These are phyloP conservation scores for Trametes pubescens DNA, from an alignment of 1,284 basidiomycete species.

Conservation along the genomic window DNA sequence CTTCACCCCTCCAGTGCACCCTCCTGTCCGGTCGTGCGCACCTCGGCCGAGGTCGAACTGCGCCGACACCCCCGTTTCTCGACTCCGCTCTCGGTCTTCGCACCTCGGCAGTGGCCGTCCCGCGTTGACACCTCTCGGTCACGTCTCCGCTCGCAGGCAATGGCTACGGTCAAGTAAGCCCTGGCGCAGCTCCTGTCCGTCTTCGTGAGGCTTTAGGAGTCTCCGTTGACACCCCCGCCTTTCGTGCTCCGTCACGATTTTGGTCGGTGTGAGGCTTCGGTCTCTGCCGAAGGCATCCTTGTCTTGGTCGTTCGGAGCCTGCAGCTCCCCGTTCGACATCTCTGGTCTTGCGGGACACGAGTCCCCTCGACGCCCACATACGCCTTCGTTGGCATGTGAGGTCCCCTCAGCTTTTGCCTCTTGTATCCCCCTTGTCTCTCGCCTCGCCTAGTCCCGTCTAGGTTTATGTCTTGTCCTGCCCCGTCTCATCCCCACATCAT, in stretches of 20 bases:
- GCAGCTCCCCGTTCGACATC: slow-evolving; percentile 3
- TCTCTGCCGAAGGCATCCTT: not conserved
- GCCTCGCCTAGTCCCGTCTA: not conserved
- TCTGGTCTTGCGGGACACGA: slow-evolving; percentile 2
- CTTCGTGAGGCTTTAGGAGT: not conserved
- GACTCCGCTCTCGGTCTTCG: not conserved
- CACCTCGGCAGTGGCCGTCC: slow-evolving; percentile 1
- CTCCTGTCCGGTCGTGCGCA: not conserved
- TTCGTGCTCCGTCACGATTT: not conserved
- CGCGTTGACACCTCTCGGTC: not conserved
- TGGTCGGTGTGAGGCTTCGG: not conserved
- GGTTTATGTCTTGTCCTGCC: not conserved
- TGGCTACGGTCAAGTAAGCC: slow-evolving; percentile 1
- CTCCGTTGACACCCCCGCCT: not conserved
- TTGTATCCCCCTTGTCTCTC: not conserved
- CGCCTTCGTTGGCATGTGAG: not conserved
- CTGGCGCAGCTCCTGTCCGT: not conserved
- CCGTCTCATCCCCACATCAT: not conserved
- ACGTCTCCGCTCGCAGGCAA: slow-evolving; percentile 1
- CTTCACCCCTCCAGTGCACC: not conserved
- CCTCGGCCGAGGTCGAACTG: slow-evolving; percentile 2
- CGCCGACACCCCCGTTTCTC: not conserved
- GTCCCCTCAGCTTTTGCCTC: not conserved
- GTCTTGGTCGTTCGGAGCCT: slow-evolving; percentile 1
- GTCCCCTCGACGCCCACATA: slow-evolving; percentile 1